These are phyloP conservation scores for Lichenothelia convexa DNA, from an alignment of 495 filamentous ascomycete species.

Conservation along the genomic window DNA sequence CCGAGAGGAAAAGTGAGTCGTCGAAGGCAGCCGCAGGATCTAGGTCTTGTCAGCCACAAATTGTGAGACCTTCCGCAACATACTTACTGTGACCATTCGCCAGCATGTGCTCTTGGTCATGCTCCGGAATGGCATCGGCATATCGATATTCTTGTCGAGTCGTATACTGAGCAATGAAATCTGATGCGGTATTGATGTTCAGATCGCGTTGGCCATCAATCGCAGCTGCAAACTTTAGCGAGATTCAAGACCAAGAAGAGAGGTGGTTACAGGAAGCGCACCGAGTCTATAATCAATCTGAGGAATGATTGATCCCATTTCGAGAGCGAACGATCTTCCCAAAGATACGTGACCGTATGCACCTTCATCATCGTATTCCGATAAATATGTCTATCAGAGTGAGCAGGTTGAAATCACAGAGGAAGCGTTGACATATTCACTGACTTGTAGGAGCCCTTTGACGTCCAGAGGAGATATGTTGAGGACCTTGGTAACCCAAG, in stretches of 20 bases:
- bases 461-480: constrained; percentile 83
- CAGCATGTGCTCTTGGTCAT: constrained; percentile 41
- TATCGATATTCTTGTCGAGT: constrained; percentile 85
- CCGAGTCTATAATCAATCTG: constrained; percentile 69
- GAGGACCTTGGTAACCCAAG: constrained; percentile 63
- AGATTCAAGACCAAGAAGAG: constrained; percentile 4
- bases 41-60: no score
- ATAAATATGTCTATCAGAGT: constrained; percentile 57
- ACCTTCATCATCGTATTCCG: constrained; percentile 76
- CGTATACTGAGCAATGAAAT: constrained; percentile 95
- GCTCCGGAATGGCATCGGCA: constrained; percentile 46
- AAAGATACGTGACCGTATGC: constrained; percentile 77
- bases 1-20: no score
- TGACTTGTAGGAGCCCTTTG: constrained; percentile 67
- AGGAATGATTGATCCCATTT: constrained; percentile 79
- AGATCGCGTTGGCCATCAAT: constrained; percentile 56
- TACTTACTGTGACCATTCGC: no score
- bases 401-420: constrained; percentile 4
- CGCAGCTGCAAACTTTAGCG: no score
- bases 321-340: constrained; percentile 85
- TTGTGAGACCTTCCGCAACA: no score
- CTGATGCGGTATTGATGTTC: constrained; percentile 74
- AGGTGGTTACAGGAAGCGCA: constrained; percentile 13
- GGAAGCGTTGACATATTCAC: background rate
- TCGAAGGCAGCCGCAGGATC: no score